These are phyloP conservation scores for Monilinia vaccinii-corymbosi DNA, from an alignment of 2,329 filamentous ascomycete species.

Conservation along the genomic window DNA sequence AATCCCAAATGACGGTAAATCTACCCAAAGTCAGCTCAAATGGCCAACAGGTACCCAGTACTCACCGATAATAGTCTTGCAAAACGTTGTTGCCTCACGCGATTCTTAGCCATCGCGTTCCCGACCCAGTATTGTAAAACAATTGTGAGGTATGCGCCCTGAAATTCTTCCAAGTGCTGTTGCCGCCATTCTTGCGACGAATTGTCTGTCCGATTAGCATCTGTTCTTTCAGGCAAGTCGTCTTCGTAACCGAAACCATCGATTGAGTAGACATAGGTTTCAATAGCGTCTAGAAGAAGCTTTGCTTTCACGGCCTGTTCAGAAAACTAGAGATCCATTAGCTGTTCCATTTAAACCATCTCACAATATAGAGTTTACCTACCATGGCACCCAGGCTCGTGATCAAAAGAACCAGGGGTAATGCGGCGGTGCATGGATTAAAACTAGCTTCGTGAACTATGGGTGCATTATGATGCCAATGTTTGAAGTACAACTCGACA, in stretches of 20 bases:
- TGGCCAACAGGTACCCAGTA: background rate
- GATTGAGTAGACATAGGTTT: constrained; percentile 24
- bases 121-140: constrained; percentile 29
- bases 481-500: constrained; percentile 27
- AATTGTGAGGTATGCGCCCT: constrained; percentile 28
- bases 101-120: constrained; percentile 21
- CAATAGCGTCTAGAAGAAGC: constrained; percentile 23
- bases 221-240: constrained; percentile 23
- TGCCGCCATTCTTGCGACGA: constrained; percentile 26
- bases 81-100: constrained; percentile 27
- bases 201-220: constrained; percentile 18
- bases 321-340: constrained; percentile 20
- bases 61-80: constrained; percentile 24
- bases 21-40: constrained; percentile 11
- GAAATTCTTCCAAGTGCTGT: constrained; percentile 27
- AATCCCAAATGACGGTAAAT: constrained; percentile 25
- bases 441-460: constrained; percentile 28
- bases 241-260: constrained; percentile 25
- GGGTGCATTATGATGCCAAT: constrained; percentile 29
- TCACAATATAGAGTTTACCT: background rate
- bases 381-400: constrained; percentile 29
- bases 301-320: constrained; percentile 19
- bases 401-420: constrained; percentile 25
- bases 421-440: constrained; percentile 24
- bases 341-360: constrained; percentile 2